Conservation (phyloP, 805 yeast genomes). For the Starmera dryadoides region DNA sequence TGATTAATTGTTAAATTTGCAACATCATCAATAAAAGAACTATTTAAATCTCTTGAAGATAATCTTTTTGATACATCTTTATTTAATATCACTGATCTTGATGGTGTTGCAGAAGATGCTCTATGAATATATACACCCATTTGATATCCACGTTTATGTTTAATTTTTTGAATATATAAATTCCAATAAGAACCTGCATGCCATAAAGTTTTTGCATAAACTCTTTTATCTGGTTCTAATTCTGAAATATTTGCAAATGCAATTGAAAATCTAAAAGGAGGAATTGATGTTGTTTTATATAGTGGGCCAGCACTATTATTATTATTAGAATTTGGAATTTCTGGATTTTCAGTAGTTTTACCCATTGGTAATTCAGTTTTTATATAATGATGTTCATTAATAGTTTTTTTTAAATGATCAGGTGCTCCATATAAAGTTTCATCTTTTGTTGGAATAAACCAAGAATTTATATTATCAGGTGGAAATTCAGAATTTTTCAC, state of each 20-base stretch:
- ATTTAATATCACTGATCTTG: slow-evolving; percentile 32
- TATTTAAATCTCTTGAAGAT: neutral
- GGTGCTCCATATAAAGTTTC: slow-evolving; percentile 42
- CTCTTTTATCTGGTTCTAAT: slow-evolving; percentile 36
- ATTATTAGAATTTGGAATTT: neutral
- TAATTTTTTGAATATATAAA: slow-evolving; percentile 43
- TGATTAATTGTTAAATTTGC: neutral
- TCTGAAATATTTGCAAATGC: slow-evolving; percentile 42
- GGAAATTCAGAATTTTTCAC: slow-evolving; percentile 19
- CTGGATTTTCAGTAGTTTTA: slow-evolving; percentile 13
- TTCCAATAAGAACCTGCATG: slow-evolving; percentile 60
- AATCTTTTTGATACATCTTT: slow-evolving; percentile 25
- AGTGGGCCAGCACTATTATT: slow-evolving; percentile 1
- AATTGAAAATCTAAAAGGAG: slow-evolving; percentile 48
- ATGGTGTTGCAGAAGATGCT: slow-evolving; percentile 31
- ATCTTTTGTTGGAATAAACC: slow-evolving; percentile 41
- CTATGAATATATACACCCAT: slow-evolving; percentile 52
- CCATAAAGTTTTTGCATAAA: slow-evolving; percentile 47
- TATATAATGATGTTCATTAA: slow-evolving; percentile 19
- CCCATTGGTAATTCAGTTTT: slow-evolving; percentile 11
- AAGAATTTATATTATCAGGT: slow-evolving; percentile 22
- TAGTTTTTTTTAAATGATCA: slow-evolving; percentile 22
- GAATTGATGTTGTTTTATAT: slow-evolving; percentile 34
- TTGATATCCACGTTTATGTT: slow-evolving; percentile 35
- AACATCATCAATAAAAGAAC: neutral